Conservation (phyloP, 2,329 filamentous ascomycete genomes). For the Alternaria atra region DNA sequence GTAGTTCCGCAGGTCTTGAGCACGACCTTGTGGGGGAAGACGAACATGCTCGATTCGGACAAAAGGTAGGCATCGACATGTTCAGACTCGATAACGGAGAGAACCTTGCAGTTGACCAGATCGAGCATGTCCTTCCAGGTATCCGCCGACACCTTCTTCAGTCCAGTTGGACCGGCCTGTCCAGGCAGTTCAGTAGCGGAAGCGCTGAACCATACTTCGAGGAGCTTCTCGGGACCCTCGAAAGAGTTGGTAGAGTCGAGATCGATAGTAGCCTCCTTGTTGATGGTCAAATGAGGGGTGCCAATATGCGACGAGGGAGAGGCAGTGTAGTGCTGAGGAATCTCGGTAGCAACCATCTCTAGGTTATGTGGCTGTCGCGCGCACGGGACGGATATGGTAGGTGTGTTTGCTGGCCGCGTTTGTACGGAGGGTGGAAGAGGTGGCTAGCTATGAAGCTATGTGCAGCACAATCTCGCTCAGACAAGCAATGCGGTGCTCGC, state of each 20-base stretch:
- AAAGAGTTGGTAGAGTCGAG: slow-evolving; percentile 96
- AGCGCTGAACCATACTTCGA: slow-evolving; percentile 97
- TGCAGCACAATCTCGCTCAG: slow-evolving; percentile 98
- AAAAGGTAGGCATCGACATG: slow-evolving; percentile 95
- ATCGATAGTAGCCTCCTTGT: slow-evolving; percentile 90
- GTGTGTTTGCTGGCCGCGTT: slow-evolving; percentile 21
- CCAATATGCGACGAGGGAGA: slow-evolving; percentile 79
- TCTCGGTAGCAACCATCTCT: slow-evolving; percentile 86
- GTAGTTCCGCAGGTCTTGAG: slow-evolving; percentile 98
- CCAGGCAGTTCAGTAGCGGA: slow-evolving; percentile 76
- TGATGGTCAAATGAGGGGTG: slow-evolving; percentile 93
- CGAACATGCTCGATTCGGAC: slow-evolving; percentile 99
- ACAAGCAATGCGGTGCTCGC: slow-evolving; percentile 93
- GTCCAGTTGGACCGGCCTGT: slow-evolving; percentile 74
- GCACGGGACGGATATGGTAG: slow-evolving; percentile 21
- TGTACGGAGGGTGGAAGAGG: slow-evolving; percentile 18
- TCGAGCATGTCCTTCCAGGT: slow-evolving; percentile 98
- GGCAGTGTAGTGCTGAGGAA: slow-evolving; percentile 82
- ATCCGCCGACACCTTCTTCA: slow-evolving; percentile 85
- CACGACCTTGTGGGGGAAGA: slow-evolving; percentile 99
- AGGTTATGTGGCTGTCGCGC: slow-evolving; percentile 37
- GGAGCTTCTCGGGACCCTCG: slow-evolving; percentile 96
- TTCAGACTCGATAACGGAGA: slow-evolving; percentile 92
- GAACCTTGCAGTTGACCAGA: slow-evolving; percentile 96
- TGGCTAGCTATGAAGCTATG: slow-evolving; percentile 45